Conservation (phyloP, 2,329 filamentous ascomycete genomes). For the Cytospora piceae region DNA sequence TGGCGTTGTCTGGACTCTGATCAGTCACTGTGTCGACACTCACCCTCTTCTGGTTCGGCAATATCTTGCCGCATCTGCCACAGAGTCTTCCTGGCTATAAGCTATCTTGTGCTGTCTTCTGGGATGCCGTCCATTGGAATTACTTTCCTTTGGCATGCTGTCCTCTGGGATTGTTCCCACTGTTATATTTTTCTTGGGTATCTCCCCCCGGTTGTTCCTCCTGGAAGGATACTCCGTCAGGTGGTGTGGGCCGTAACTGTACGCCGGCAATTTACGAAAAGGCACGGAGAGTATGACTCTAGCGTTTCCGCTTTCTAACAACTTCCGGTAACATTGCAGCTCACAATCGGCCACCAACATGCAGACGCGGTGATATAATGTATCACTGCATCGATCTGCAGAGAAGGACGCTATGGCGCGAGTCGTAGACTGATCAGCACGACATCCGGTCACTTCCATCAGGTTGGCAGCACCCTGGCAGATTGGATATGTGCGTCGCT, state of each 20-base stretch:
- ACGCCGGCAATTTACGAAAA: not conserved
- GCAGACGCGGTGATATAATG: not conserved
- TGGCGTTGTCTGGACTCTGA: not conserved
- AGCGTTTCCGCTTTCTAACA: not conserved
- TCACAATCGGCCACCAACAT: not conserved
- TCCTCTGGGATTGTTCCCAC: not conserved
- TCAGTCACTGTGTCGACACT: not conserved
- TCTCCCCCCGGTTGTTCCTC: not conserved
- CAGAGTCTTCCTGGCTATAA: not conserved
- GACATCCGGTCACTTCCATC: not conserved
- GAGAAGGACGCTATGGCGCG: not conserved
- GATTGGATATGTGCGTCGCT: not conserved
- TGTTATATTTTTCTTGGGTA: not conserved
- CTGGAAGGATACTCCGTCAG: not conserved
- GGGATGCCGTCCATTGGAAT: not conserved
- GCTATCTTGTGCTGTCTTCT: not conserved
- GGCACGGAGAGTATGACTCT: not conserved
- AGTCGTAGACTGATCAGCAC: not conserved
- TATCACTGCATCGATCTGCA: slow-evolving; percentile 3
- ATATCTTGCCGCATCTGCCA: not conserved
- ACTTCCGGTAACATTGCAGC: not conserved
- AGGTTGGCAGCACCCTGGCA: not conserved
- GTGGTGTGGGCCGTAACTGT: not conserved
- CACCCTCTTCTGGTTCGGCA: not conserved
- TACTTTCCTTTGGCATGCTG: not conserved